Base-by-base conservation (phyloP, 495 filamentous ascomycete species). In the Hypoxylon cercidicola region DNA sequence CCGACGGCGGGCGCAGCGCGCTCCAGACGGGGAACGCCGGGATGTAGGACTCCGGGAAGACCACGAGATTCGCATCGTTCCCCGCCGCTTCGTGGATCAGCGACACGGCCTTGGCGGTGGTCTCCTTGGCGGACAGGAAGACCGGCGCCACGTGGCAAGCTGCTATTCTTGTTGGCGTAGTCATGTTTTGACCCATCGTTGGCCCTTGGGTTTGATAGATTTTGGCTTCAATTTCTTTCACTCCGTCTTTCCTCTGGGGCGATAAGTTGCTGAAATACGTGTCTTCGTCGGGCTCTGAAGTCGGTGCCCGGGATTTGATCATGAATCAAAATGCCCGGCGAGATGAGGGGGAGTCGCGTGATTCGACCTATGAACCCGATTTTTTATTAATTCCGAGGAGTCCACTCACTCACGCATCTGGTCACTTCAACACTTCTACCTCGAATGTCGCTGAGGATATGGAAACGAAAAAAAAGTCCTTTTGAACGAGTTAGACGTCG, bases 1-100 rank as follows among this genome's bases (percentile, higher is more conserved):
- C 74, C 4, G 71, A 61, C 16, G 75, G 76, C 0, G 72, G 40
- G 2, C 69, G 60, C 15, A 77, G 39, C 40, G 73, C 66, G 55
- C 72, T 75, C 75, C 75, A 77, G 50, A 75, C 52, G 5, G 75
- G 74, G 35, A 68, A 78, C 10, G 66, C 80, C 8, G 79, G 74
- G 11, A 81, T 78, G 62, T 70, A 81, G 0, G 75, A 68, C 56
- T 81, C 80, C 0, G 80, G 79, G 60, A 81, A 82, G 50, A 78
- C 79, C 10, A 82, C 63, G 6, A 82, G 63, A 16, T 80, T 68
- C 7, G 79, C 79, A 0, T 59, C 50, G 54, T 77, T 71, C 25
- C 35, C 19, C 10, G 78, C 76, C 1, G 79, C 79, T 55, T 76
- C 57, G 15, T 73, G 58, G 45, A 82, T 80, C 18, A 80, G 66